These are phyloP conservation scores for Phaseolus coccineus DNA, from an alignment of 331 rosid genomes.

Conservation along the genomic window DNA sequence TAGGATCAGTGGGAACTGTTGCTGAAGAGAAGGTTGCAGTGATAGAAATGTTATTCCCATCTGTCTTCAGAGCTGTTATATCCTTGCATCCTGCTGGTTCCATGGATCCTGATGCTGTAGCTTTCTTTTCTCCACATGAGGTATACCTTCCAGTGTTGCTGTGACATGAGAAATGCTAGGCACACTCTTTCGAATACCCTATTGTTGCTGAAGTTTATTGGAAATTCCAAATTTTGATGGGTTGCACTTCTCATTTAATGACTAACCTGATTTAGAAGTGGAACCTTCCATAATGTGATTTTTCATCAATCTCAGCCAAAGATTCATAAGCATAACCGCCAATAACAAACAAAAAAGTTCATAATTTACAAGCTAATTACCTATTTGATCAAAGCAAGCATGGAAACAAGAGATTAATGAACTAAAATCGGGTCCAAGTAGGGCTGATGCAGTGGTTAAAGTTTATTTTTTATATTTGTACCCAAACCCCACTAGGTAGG, in stretches of 20 bases:
- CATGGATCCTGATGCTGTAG: constrained; percentile 80
- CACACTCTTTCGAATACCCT: not conserved
- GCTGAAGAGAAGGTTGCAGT: constrained; percentile 72
- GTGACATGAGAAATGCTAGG: not conserved
- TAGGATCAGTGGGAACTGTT: constrained; percentile 58
- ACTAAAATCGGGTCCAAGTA: too few species aligned
- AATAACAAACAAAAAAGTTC: too few species aligned
- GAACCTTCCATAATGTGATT: not conserved
- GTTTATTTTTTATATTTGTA: too few species aligned
- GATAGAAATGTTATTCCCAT: constrained; percentile 72
- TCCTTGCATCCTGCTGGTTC: constrained; percentile 92
- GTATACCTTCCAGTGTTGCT: constrained; percentile 46
- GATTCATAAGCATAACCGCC: too few species aligned
- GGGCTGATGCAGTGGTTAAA: too few species aligned
- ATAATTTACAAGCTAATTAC: too few species aligned
- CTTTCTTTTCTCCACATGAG: constrained; percentile 97
- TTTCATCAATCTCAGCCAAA: not conserved
- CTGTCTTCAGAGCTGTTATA: constrained; percentile 78
- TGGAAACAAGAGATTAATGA: too few species aligned
- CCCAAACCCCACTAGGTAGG: not conserved
- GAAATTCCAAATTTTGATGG: not conserved
- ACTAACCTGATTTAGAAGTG: not conserved
- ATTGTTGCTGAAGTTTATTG: not conserved
- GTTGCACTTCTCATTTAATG: not conserved
- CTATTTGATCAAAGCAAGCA: too few species aligned